Base-by-base conservation (phyloP, 31 red algal genomes). In the Endocladia muricata region DNA sequence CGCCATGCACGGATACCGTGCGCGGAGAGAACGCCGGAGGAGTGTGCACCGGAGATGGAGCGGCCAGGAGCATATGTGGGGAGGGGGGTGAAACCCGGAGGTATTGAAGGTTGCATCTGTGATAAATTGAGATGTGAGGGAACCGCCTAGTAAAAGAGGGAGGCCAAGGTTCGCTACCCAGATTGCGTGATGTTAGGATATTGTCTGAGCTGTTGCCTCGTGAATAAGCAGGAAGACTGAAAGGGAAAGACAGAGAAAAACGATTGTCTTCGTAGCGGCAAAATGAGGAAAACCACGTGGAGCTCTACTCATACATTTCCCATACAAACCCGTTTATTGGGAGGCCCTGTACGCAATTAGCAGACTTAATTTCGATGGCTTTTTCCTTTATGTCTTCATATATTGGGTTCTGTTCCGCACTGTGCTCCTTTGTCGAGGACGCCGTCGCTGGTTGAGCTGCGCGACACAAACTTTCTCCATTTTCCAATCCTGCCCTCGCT, bases 1-100 rank as follows among this genome's bases (percentile, higher is more conserved):
- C 68, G 79, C 31, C 41, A 83, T 25, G 80, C 88, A 2, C 49
- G 61, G 33, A 92, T 76, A 22, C 88, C 88, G 58, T 85, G 41
- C 11, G 61, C 6, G 5, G 54, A 61, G 21, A 92, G 74, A 25
- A 69, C 71, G 28, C 68, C 68, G 8, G 66, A 30, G 19, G 51
- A 19, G 55, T 39, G 58, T 2, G 78, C 66, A 44, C 78, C 65
- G 33, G 39, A 33, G 9, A 71, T n/a, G 31, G 65, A n/a, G 22
- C 31, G 47, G 17, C 66, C 78, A 26, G 38, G 19, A 26, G 26
- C 41, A 57, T 71, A 82, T 3, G 41, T 49, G 3, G 78, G 49
- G 31, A 82, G 78, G 0, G 64, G 21, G 22, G 30, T 44, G 44
- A 82, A 82, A 37, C 60, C 58, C 3, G 13, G 15, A 15, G 76